Conservation (phyloP, 2,329 filamentous ascomycete species). For the Lecanosticta acicola region DNA sequence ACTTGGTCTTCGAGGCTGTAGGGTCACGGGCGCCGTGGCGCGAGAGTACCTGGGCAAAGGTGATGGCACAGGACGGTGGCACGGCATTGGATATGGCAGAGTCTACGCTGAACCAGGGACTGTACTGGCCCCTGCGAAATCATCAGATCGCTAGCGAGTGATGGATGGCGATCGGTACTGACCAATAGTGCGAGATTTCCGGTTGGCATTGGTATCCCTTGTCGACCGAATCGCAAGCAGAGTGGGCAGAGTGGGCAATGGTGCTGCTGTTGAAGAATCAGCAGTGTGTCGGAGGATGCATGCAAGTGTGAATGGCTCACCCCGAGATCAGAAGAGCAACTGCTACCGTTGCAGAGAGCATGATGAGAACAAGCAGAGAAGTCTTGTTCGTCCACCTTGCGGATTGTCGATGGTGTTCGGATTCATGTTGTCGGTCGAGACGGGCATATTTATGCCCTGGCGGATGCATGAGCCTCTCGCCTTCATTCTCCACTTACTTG, state of each 20-base stretch:
- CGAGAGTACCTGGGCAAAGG: constrained; percentile 74
- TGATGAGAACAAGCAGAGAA: constrained; percentile 3
- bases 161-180: too few relatives aligned
- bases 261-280: constrained; percentile 1
- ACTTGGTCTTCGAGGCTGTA: constrained; percentile 59
- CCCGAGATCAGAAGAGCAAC: constrained; percentile 13
- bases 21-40: constrained; percentile 82
- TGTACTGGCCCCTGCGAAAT: constrained; percentile 73
- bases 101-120: constrained; percentile 72
- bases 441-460: neutral
- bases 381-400: neutral
- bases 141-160: neutral
- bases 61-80: constrained; percentile 65
- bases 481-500: neutral
- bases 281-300: neutral
- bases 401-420: neutral
- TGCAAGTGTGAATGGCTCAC: constrained; percentile 5
- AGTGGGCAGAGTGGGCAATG: constrained; percentile 3
- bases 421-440: neutral
- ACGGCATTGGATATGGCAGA: constrained; percentile 57
- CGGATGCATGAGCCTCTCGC: neutral
- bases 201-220: constrained; percentile 59
- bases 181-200: constrained; percentile 62
- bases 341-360: constrained; percentile 10
- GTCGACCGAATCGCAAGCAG: constrained; percentile 24